These are phyloP conservation scores for Pyrenophora seminiperda DNA, from an alignment of 2,329 filamentous ascomycete species.

Conservation along the genomic window DNA sequence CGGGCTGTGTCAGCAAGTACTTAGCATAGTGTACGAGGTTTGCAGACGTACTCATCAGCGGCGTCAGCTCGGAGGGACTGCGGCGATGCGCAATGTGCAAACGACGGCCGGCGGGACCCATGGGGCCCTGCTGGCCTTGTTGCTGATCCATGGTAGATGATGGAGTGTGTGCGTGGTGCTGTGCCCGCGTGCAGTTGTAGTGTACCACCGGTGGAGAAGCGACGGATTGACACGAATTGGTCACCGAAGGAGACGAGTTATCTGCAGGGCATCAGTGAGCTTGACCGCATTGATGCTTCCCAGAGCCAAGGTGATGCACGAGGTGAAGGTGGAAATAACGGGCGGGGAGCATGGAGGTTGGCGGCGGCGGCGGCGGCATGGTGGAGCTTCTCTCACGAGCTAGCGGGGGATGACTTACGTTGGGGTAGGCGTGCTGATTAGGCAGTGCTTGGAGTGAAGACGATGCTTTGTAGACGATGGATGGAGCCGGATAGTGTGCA, in stretches of 20 bases:
- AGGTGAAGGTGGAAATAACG: constrained; percentile 7
- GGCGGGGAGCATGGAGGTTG: constrained; percentile 17
- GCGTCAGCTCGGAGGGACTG: constrained; percentile 95
- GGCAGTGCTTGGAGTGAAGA: constrained; percentile 29
- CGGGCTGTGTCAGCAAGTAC: constrained; percentile 29
- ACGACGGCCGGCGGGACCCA: constrained; percentile 81
- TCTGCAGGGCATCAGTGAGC: constrained; percentile 35
- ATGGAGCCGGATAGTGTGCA: constrained; percentile 32
- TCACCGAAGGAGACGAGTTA: constrained; percentile 28
- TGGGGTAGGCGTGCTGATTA: constrained; percentile 26
- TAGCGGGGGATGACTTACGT: constrained; percentile 36
- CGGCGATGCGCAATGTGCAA: constrained; percentile 97
- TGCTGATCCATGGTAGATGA: constrained; percentile 55
- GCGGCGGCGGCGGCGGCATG: constrained; percentile 5
- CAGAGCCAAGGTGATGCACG: neutral
- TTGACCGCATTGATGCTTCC: neutral
- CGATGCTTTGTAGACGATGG: constrained; percentile 40
- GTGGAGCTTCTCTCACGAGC: constrained; percentile 15
- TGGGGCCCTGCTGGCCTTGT: constrained; percentile 58
- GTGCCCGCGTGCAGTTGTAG: constrained; percentile 29
- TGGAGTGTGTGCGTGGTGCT: constrained; percentile 29
- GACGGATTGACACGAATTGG: constrained; percentile 32
- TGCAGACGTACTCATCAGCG: constrained; percentile 88
- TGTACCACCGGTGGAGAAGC: constrained; percentile 31
- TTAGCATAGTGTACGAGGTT: constrained; percentile 6